A percentile compares a stretch with the other conserved stretches of the same genome.
Evolutionary conservation across 352 stramenopile species (phyloP).

Genomic region (Salisapilia sapeloensis): DNA sequence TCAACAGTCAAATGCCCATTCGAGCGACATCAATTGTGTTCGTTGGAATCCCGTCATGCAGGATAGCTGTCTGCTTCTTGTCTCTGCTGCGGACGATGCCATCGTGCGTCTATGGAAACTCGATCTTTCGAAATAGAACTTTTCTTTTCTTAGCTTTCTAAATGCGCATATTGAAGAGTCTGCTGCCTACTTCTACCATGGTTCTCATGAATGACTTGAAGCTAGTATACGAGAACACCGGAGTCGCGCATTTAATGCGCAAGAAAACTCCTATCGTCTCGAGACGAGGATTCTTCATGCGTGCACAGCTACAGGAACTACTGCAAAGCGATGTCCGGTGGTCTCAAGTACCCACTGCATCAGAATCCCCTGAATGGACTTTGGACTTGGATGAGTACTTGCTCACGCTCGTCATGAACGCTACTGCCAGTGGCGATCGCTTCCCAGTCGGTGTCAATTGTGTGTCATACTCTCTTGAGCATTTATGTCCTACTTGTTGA

Average conservation of each 20-base stretch:
- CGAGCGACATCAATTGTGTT: slow-evolving; percentile 72
- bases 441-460: slow-evolving; percentile 77
- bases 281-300: no score
- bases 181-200: no score
- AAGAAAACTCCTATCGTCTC: no score
- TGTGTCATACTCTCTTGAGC: slow-evolving; percentile 7
- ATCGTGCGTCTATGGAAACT: slow-evolving; percentile 57
- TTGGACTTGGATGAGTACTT: slow-evolving; percentile 35
- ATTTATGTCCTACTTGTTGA: neutral
- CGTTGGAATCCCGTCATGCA: slow-evolving; percentile 35
- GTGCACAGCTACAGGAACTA: slow-evolving; percentile 21
- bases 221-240: no score
- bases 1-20: slow-evolving; percentile 30
- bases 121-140: slow-evolving; percentile 8
- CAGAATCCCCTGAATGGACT: slow-evolving; percentile 24
- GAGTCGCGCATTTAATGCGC: no score
- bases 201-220: no score
- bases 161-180: no score
- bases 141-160: no score
- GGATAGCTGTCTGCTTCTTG: slow-evolving; percentile 27
- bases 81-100: slow-evolving; percentile 43
- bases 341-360: slow-evolving; percentile 46
- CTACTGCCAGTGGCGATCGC: slow-evolving; percentile 49
- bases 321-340: slow-evolving; percentile 45
- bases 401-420: slow-evolving; percentile 38